Conservation (phyloP, 2,329 filamentous ascomycete species). For the Metarhizium guizhouense region DNA sequence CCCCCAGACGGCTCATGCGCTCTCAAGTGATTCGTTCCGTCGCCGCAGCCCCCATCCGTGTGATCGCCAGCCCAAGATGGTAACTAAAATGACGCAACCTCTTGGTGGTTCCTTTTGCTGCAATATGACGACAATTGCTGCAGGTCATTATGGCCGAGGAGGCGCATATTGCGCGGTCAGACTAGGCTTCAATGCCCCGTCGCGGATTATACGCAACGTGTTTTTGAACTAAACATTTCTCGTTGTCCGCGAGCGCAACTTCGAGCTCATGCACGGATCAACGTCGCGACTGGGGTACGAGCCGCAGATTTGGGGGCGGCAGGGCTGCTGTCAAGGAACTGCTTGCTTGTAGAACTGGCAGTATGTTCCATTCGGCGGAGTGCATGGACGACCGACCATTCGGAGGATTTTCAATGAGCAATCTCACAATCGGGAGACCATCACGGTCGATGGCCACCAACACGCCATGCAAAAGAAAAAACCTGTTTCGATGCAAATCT, state of each 20-base stretch:
- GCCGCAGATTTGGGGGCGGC: not conserved
- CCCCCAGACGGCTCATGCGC: not conserved
- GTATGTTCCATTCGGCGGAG: not conserved
- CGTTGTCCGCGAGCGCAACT: no score
- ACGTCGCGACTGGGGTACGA: no score
- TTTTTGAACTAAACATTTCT: no score
- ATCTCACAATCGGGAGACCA: no score
- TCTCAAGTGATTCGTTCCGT: not conserved
- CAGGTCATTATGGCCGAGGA: not conserved
- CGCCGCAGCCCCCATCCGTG: not conserved
- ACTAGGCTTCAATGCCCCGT: no score
- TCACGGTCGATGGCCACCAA: no score
- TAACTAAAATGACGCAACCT: not conserved
- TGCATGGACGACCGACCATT: not conserved
- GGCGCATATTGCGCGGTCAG: not conserved
- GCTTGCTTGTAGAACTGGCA: not conserved
- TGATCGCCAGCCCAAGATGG: not conserved
- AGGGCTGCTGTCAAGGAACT: not conserved
- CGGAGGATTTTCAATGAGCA: not conserved
- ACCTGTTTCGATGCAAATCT: no score
- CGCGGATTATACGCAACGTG: no score
- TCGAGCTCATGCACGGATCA: no score
- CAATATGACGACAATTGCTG: not conserved
- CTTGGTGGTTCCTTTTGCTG: not conserved
- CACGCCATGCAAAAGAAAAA: no score